Base-by-base conservation (phyloP, 2,329 filamentous ascomycete species). In the Neurospora sp. region DNA sequence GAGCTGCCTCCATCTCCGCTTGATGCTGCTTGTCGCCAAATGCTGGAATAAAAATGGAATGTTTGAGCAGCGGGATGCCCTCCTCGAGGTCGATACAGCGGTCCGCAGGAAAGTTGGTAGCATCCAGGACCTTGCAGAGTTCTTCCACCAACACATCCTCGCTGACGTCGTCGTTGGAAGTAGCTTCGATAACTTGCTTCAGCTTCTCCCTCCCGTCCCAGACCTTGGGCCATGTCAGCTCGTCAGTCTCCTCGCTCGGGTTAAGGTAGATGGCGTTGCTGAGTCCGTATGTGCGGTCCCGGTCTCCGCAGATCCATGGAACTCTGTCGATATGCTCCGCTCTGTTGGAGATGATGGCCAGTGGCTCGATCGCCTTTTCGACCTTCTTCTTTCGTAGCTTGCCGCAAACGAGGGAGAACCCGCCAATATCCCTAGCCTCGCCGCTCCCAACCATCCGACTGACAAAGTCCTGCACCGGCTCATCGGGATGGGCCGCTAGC, bases 331-430 rank as follows among this genome's bases (percentile, higher is more conserved):
- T 78, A 52, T 82, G 78, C 52, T 83, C 85, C 46, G 82, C 84
- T 38, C 88, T 84, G 76, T 91, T 91, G 66, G 86, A 89, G 67
- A 91, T 82, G 68, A 91, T 86, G 8, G 86, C 88, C 11, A 90
- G 79, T 0, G 84, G 84, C 71, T 86, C 81, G 28, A 84, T 76
- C 8, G 69, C 71, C 68, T 71, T 69, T 3, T 70, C 62, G 6
- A 71, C 66, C 36, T 71, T 70, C 12, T 73, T 73, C 33, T 74
- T 75, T 12, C 80, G 78, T 74, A 91, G 80, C 75, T 88, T 89
- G 8, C 87, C 87, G 72, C 88, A 89, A n/a, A 90, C 82, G 75
- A 91, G 83, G 33, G 87, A 89, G 76, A 91, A 91, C 0, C 89
- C 88, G 6, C 89, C 89, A 17, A 90, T 86, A 67, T 86, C 87